Percentiles rank a stretch among this genome's conserved stretches.
Conservation (phyloP, 345 rosid genomes). For the Dipteronia dyeriana region DNA sequence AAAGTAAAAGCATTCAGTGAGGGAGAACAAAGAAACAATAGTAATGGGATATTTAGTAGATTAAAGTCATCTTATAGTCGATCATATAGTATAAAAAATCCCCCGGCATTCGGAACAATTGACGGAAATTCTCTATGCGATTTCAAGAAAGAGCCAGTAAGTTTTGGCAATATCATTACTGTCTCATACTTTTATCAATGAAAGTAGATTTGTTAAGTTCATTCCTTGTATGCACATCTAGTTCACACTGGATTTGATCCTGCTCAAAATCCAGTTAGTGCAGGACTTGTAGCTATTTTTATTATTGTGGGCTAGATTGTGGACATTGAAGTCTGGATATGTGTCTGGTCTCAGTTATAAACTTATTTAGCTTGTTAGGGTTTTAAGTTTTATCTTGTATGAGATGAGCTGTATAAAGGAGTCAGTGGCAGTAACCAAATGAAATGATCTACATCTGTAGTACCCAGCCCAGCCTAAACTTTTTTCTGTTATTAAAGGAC, state of each 20-base stretch:
- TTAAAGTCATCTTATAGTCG: constrained; percentile 58
- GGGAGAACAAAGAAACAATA: constrained; percentile 39
- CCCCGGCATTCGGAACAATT: constrained; percentile 19
- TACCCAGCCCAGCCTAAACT: background rate
- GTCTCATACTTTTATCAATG: background rate
- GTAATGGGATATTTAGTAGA: constrained; percentile 48
- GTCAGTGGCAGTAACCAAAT: background rate
- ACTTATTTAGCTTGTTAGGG: background rate
- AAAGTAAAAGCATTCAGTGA: constrained; percentile 32
- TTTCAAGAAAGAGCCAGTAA: constrained; percentile 47
- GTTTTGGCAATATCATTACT: constrained; percentile 25
- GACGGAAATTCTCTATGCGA: constrained; percentile 30
- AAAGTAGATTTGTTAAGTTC: background rate
- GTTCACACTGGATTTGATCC: background rate
- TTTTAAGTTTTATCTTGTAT: background rate
- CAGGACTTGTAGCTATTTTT: background rate
- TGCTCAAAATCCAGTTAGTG: background rate
- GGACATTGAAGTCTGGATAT: constrained; percentile 1
- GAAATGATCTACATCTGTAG: background rate
- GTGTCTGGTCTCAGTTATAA: background rate
- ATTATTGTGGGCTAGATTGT: background rate
- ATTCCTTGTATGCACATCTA: background rate
- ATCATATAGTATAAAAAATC: constrained; percentile 34
- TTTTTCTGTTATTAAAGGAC: background rate
- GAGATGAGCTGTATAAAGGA: background rate